A percentile compares a stretch with the other conserved stretches of the same genome.
Evolutionary conservation across 805 yeast species (phyloP).

Genomic region (Saccharomycopsis sp.): DNA sequence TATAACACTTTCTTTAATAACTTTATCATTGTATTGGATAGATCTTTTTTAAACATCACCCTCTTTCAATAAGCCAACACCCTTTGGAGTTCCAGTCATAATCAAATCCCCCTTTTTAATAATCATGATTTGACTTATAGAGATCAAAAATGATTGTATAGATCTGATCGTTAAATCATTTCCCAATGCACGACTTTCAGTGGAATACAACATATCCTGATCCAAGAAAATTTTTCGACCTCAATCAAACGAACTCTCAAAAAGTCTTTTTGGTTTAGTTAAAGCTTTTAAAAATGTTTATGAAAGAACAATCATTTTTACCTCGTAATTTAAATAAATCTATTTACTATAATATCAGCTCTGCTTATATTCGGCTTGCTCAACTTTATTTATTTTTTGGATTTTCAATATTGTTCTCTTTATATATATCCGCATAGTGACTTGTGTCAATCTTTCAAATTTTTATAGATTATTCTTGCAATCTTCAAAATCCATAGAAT

Average conservation of each 20-base stretch:
- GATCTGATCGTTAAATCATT: slow-evolving; percentile 93
- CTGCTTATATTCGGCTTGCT: too few species aligned
- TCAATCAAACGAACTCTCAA: slow-evolving; percentile 68
- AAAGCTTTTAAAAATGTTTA: slow-evolving; percentile 63
- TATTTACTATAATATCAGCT: too few species aligned
- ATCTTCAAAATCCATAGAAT: too few species aligned
- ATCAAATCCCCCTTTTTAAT: slow-evolving; percentile 84
- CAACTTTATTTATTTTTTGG: too few species aligned
- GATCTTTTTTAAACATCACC: slow-evolving; percentile 72
- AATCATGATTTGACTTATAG: slow-evolving; percentile 85
- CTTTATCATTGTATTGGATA: slow-evolving; percentile 43
- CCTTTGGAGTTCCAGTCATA: slow-evolving; percentile 95
- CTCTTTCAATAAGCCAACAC: slow-evolving; percentile 76
- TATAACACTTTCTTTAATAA: slow-evolving; percentile 39
- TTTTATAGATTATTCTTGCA: too few species aligned
- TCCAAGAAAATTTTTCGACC: slow-evolving; percentile 48
- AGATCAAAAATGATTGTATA: slow-evolving; percentile 78
- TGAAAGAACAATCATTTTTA: too few species aligned
- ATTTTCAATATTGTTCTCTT: too few species aligned
- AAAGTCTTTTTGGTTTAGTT: slow-evolving; percentile 66
- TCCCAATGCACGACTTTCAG: slow-evolving; percentile 82
- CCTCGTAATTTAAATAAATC: too few species aligned
- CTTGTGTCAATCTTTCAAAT: too few species aligned
- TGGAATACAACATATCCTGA: slow-evolving; percentile 62
- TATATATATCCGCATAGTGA: too few species aligned